A percentile compares a stretch with the other conserved stretches of the same genome.
These are phyloP conservation scores for Globisporangium irregulare DNA, from an alignment of 352 stramenopile species.

Conservation along the genomic window DNA sequence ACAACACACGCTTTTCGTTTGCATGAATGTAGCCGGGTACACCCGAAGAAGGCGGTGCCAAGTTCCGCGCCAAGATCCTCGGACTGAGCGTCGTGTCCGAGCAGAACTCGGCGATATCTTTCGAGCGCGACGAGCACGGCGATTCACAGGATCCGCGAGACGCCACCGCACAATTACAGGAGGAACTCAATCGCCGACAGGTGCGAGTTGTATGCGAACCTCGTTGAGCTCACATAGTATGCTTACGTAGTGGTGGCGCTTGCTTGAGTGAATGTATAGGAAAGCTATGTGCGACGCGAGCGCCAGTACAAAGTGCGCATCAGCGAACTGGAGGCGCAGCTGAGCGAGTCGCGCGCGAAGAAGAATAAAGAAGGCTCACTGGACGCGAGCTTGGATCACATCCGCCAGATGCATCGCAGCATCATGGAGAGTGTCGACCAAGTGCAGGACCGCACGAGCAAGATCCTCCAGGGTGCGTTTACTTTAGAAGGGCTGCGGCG, in stretches of 20 bases:
- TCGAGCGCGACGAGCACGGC: slow-evolving; percentile 25
- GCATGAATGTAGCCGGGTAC: slow-evolving; percentile 15
- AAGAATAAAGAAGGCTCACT: slow-evolving; percentile 65
- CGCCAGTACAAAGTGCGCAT: slow-evolving; percentile 88
- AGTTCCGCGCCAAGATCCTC: slow-evolving; percentile 59
- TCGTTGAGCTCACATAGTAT: not conserved
- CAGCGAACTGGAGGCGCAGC: slow-evolving; percentile 66
- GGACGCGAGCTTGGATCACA: slow-evolving; percentile 74
- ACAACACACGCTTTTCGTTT: not conserved
- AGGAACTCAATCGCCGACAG: slow-evolving; percentile 59
- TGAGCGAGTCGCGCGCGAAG: slow-evolving; percentile 66
- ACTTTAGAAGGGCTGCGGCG: not conserved
- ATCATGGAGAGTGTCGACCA: slow-evolving; percentile 89
- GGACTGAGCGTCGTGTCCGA: slow-evolving; percentile 41
- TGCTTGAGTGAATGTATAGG: slow-evolving; percentile 24
- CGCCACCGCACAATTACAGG: slow-evolving; percentile 53
- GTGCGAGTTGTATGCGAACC: slow-evolving; percentile 10
- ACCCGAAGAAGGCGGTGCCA: slow-evolving; percentile 39
- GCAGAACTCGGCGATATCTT: slow-evolving; percentile 30
- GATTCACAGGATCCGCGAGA: slow-evolving; percentile 41
- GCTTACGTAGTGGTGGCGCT: not conserved
- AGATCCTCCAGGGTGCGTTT: slow-evolving; percentile 72
- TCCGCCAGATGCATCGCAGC: slow-evolving; percentile 79
- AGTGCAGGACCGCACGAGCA: slow-evolving; percentile 88
- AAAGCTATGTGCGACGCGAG: slow-evolving; percentile 87